Evolutionary conservation across 306 rosid species (phyloP).

Genomic region (Begonia peltatifolia): DNA sequence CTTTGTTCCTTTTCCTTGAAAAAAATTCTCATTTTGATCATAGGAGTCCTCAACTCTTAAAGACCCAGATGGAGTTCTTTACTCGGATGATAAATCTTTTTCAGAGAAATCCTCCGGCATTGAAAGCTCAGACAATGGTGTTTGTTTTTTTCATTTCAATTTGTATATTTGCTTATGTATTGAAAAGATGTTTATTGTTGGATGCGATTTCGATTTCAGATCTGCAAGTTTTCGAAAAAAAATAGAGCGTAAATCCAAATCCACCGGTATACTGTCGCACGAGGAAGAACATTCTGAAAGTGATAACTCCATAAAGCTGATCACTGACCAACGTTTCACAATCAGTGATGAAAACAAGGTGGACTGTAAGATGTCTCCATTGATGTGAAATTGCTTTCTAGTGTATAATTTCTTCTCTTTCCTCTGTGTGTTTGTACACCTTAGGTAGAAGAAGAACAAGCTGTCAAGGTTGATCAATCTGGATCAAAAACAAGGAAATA

Average conservation of each 20-base stretch:
- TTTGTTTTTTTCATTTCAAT: neutral
- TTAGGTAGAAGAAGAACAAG: slow-evolving; percentile 27
- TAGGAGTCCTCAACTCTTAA: slow-evolving; percentile 47
- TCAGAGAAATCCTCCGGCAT: slow-evolving; percentile 13
- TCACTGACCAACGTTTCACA: slow-evolving; percentile 27
- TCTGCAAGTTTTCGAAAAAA: slow-evolving; percentile 26
- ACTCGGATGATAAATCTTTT: slow-evolving; percentile 24
- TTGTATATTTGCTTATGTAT: neutral
- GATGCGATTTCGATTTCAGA: slow-evolving; percentile 11
- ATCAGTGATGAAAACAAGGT: slow-evolving; percentile 22
- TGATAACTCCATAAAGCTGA: slow-evolving; percentile 41
- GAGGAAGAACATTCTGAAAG: slow-evolving; percentile 29
- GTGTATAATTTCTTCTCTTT: neutral
- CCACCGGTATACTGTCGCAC: slow-evolving; percentile 47
- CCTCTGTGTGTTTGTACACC: neutral
- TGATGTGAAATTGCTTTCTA: too few relatives aligned
- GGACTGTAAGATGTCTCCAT: neutral
- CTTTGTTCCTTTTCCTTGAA: slow-evolving; percentile 6
- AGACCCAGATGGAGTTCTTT: slow-evolving; percentile 60
- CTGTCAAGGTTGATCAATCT: slow-evolving; percentile 22
- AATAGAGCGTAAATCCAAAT: slow-evolving; percentile 41
- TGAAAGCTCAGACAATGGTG: slow-evolving; percentile 29
- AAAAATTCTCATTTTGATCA: slow-evolving; percentile 11
- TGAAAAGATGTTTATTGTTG: neutral
- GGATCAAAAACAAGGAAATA: slow-evolving; percentile 22